Percentiles rank a stretch among this genome's conserved stretches.
phyloP scores from a whole-genome alignment of 345 rosid species.

The Camelina laxa region DNA sequence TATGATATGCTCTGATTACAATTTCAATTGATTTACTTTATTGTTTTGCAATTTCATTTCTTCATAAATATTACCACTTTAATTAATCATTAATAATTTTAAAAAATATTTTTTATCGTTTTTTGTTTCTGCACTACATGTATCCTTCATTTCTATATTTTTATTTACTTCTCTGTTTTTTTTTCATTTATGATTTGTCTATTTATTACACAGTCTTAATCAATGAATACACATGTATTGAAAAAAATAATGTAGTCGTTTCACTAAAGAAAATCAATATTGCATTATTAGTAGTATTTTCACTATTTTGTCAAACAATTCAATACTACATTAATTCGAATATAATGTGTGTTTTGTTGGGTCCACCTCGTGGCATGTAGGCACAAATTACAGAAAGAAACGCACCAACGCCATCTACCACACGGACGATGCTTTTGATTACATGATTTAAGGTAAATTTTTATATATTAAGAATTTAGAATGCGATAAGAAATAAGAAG shows the following conservation, averaged over 20 bases:
- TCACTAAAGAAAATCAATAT: background rate
- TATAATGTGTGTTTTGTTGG: slow-evolving; percentile 28
- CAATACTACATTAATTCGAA: slow-evolving; percentile 9
- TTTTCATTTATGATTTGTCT: background rate
- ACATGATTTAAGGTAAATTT: slow-evolving; percentile 29
- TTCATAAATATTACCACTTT: background rate
- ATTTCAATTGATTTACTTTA: background rate
- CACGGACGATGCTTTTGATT: slow-evolving; percentile 29
- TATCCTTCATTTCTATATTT: background rate
- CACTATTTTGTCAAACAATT: background rate
- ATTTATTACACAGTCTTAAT: background rate
- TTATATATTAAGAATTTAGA: background rate
- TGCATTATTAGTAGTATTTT: background rate
- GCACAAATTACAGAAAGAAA: slow-evolving; percentile 43
- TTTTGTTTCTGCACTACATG: background rate
- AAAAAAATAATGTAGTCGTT: slow-evolving; percentile 22
- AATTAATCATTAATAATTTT: background rate
- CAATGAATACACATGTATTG: slow-evolving; percentile 6
- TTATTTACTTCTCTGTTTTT: too few species aligned
- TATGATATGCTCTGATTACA: too few species aligned
- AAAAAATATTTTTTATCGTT: background rate
- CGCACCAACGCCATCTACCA: slow-evolving; percentile 40
- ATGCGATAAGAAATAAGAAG: slow-evolving; percentile 1
- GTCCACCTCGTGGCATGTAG: slow-evolving; percentile 43
- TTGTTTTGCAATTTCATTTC: background rate